Conservation (phyloP, 2,329 filamentous ascomycete species). For the Ophiocordyceps sinensis region DNA sequence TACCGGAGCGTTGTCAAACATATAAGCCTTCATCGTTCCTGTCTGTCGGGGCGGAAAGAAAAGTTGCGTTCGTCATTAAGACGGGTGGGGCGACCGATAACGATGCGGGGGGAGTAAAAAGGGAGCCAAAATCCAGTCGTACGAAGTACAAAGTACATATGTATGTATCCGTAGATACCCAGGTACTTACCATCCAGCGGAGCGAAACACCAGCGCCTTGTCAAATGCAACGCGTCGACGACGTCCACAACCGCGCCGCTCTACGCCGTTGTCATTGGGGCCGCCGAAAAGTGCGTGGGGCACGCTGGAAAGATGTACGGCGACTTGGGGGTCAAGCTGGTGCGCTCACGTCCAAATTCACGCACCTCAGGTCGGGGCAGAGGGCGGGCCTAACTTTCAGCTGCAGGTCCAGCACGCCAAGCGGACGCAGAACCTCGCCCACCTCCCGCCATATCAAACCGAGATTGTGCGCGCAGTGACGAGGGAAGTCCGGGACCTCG, state of each 20-base stretch:
- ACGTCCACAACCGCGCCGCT: not conserved
- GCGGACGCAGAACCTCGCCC: slow-evolving; percentile 71
- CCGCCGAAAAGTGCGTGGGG: not conserved
- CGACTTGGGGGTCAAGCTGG: slow-evolving; percentile 74
- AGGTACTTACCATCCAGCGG: not conserved
- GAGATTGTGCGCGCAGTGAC: slow-evolving; percentile 79
- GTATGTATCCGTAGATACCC: too few relatives aligned
- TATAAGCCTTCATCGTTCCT: slow-evolving; percentile 42
- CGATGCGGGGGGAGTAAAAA: too few relatives aligned
- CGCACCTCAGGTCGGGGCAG: not conserved
- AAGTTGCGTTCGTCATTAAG: too few relatives aligned
- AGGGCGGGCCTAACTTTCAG: not conserved
- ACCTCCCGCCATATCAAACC: slow-evolving; percentile 83
- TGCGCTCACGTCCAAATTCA: slow-evolving; percentile 22
- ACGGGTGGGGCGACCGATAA: too few relatives aligned
- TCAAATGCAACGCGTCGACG: not conserved
- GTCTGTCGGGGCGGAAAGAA: too few relatives aligned
- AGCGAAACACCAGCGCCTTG: not conserved
- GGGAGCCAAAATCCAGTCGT: too few relatives aligned
- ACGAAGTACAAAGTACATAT: too few relatives aligned
- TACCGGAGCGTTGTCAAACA: slow-evolving; percentile 41
- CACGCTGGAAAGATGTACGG: slow-evolving; percentile 55
- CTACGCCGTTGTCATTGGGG: not conserved
- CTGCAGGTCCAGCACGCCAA: slow-evolving; percentile 85
- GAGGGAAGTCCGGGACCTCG: slow-evolving; percentile 83